phyloP scores from a whole-genome alignment of 495 filamentous ascomycete species.

The Cairneyella variabilis region DNA sequence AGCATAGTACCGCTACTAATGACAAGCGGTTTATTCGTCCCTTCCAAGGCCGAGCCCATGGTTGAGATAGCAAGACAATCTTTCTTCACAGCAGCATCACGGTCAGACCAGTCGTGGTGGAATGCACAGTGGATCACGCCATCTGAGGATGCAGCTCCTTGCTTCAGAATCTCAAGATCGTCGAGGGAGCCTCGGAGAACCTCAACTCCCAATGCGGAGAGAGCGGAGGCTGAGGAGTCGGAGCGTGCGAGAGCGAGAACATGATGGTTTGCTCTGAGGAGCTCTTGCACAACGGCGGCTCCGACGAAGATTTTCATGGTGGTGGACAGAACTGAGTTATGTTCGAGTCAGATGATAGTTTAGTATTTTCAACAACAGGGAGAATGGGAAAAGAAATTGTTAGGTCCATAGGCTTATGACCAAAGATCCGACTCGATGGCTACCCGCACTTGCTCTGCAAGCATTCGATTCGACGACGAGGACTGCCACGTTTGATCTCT shows the following conservation, averaged over 20 bases:
- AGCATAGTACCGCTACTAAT: slow-evolving; percentile 38
- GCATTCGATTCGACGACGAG: no score
- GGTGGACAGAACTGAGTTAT: slow-evolving; percentile 51
- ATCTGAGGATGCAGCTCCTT: slow-evolving; percentile 34
- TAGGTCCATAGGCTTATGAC: no score
- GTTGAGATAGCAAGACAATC: slow-evolving; percentile 37
- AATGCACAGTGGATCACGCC: slow-evolving; percentile 45
- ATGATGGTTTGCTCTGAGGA: slow-evolving; percentile 35
- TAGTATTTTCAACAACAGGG: no score
- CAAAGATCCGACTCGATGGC: no score
- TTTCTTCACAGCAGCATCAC: slow-evolving; percentile 20
- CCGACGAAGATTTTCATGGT: slow-evolving; percentile 46
- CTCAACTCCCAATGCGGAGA: slow-evolving; percentile 30
- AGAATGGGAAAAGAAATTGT: no score
- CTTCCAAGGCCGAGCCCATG: slow-evolving; percentile 30
- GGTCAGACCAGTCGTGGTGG: slow-evolving; percentile 39
- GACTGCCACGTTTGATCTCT: no score
- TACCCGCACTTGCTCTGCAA: no score
- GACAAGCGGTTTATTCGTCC: slow-evolving; percentile 35
- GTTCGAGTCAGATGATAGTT: no score
- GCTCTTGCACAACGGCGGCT: slow-evolving; percentile 35
- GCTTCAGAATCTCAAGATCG: slow-evolving; percentile 33
- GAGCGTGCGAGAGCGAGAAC: slow-evolving; percentile 42
- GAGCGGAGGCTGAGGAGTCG: slow-evolving; percentile 28
- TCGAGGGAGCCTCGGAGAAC: slow-evolving; percentile 35